Evolutionary conservation across 768 basidiomycete genomes (phyloP), one percentile per base, ranked within the genome.

Genomic region (Xerocomellus dryophilus): DNA sequence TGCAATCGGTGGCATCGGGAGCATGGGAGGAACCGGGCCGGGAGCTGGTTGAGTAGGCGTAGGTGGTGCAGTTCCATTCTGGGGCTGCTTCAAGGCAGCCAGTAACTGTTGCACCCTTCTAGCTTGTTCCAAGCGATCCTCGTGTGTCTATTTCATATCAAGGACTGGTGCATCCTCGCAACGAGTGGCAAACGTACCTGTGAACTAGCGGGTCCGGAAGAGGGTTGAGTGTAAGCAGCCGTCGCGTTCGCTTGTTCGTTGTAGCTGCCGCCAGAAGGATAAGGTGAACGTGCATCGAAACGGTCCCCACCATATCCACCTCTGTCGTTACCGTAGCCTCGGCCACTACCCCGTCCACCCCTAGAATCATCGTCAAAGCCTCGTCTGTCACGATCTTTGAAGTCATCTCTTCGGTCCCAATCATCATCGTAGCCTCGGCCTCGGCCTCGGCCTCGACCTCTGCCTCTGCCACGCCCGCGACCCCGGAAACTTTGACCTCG

Each of bases 51-150:
- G 59, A 14, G 66, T 36, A 38, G 62, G 51, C 5, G 61, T 51
- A 17, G 64, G 50, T 20, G 58, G 45, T 7, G 31, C 49, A 15
- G 57, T 46, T 21, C 73, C 76, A 54, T 66, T 67, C 54, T 78
- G 77, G 10, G 87, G 85, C 54, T 88, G 86, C 63, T 93, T 91
- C 43, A 92, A 72, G 12, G 90, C 90, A 5, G 89, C 90, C 23
- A 93, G 73, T 17, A 92, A 74, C 62, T 92, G 88, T 65, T 93
- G 92, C 9, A 94, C 90, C 69, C 82, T 88, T 51, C 85, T 82
- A 8, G 92, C 91, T 76, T 93, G 89, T 63, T 95, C 93, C 18
- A 95, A 75, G 12, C 92, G 86, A 46, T 93, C 90, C 53, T 93
- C 90, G 11, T 74, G 36, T 20, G 40, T 42, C 54, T 60, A 47